phyloP scores from a whole-genome alignment of 1,284 basidiomycete species.

The Cutaneotrichosporon sp. region DNA sequence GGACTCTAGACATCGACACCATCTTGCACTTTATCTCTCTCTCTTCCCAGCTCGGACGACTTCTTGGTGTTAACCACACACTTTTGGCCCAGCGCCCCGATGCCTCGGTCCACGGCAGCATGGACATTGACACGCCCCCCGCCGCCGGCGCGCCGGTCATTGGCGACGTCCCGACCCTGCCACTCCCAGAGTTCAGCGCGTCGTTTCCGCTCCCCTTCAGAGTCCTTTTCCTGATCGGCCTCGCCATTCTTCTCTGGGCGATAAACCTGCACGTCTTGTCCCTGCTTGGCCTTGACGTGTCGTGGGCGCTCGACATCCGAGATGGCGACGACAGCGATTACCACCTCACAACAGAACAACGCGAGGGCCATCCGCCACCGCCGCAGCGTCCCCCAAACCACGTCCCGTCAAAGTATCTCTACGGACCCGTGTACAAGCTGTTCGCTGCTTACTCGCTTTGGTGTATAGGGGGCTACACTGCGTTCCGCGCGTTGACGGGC shows the following conservation, averaged over 20 bases:
- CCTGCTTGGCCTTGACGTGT: constrained; percentile 66
- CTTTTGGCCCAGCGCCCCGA: not conserved
- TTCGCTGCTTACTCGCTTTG: constrained; percentile 58
- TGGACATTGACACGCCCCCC: constrained; percentile 4
- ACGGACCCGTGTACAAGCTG: constrained; percentile 63
- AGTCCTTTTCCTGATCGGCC: constrained; percentile 63
- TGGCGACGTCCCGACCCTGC: constrained; percentile 8
- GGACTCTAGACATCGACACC: no score
- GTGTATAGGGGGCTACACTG: constrained; percentile 60
- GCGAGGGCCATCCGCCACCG: not conserved
- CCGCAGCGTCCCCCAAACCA: not conserved
- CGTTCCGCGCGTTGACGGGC: constrained; percentile 61
- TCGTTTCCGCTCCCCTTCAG: constrained; percentile 76
- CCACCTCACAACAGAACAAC: not conserved
- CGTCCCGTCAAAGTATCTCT: constrained; percentile 41
- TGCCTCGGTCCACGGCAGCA: not conserved
- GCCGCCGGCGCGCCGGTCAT: no score
- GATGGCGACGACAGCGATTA: constrained; percentile 22
- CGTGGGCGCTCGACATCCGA: constrained; percentile 55
- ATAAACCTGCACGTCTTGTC: constrained; percentile 79
- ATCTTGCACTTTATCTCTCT: not conserved
- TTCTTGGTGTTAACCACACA: not conserved
- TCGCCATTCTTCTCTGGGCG: constrained; percentile 74
- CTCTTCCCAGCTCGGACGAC: not conserved
- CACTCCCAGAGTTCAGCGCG: constrained; percentile 53